Evolutionary conservation across 352 stramenopile species (phyloP).

Genomic region (Globisporangium echinulatum): DNA sequence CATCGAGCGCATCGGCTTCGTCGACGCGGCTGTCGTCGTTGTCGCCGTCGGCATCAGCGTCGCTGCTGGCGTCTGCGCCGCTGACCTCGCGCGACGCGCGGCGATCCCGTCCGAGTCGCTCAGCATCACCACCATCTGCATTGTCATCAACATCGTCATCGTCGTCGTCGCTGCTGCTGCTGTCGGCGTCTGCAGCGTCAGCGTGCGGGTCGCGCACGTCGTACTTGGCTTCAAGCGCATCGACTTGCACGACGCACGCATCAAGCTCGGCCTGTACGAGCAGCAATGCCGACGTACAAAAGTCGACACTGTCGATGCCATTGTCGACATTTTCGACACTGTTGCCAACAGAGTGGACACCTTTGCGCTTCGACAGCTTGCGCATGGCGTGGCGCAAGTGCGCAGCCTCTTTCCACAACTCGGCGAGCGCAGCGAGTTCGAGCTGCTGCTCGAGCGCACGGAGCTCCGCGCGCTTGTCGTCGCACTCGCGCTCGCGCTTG

Average conservation of each 20-base stretch:
- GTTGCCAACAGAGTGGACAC: constrained; percentile 39
- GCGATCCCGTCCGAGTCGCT: constrained; percentile 23
- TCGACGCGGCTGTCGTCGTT: constrained; percentile 17
- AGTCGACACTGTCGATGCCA: constrained; percentile 37
- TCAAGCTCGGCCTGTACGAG: constrained; percentile 77
- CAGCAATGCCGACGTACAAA: constrained; percentile 56
- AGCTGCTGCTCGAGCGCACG: constrained; percentile 16
- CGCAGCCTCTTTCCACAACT: constrained; percentile 73
- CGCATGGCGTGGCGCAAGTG: constrained; percentile 47
- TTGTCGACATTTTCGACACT: not conserved
- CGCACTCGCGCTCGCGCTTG: constrained; percentile 56
- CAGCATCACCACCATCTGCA: constrained; percentile 27
- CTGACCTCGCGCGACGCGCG: constrained; percentile 10
- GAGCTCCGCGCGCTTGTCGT: constrained; percentile 39
- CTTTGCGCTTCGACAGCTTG: constrained; percentile 71
- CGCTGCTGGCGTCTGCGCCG: constrained; percentile 5
- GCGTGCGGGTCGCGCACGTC: constrained; percentile 43
- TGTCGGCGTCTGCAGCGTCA: constrained; percentile 21
- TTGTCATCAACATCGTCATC: constrained; percentile 45
- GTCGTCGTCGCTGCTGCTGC: constrained; percentile 22
- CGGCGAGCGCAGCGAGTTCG: constrained; percentile 63
- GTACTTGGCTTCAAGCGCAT: constrained; percentile 69
- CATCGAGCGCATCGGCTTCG: constrained; percentile 23
- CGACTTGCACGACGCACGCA: constrained; percentile 50
- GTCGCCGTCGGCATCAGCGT: constrained; percentile 19